Conservation (phyloP, 352 stramenopile species). For the Globisporangium takayamanum region DNA sequence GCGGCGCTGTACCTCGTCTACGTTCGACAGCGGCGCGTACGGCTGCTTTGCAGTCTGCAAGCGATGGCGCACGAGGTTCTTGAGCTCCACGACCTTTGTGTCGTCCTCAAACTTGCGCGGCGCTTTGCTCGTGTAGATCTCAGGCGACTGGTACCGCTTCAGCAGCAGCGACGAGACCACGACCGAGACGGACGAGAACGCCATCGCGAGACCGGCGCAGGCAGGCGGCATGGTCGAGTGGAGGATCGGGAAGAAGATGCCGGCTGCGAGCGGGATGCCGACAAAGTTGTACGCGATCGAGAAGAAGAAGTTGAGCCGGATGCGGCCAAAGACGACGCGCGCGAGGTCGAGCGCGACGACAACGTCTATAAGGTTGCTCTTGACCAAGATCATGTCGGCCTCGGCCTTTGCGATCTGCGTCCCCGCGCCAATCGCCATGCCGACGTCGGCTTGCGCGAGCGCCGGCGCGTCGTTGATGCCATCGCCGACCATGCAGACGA, state of each 20-base stretch:
- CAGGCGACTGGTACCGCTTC: constrained; percentile 63
- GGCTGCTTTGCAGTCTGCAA: constrained; percentile 48
- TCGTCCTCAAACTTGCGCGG: constrained; percentile 54
- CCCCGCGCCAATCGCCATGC: constrained; percentile 89
- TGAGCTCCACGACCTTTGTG: constrained; percentile 64
- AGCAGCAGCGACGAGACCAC: constrained; percentile 80
- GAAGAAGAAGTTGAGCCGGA: constrained; percentile 86
- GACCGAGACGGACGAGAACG: constrained; percentile 84
- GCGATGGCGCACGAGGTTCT: constrained; percentile 63
- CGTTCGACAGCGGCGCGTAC: constrained; percentile 64
- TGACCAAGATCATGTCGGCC: constrained; percentile 87
- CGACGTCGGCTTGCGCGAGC: constrained; percentile 88
- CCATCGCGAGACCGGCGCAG: constrained; percentile 82
- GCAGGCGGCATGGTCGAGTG: constrained; percentile 81
- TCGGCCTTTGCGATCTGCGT: constrained; percentile 87
- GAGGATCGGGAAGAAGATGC: constrained; percentile 79
- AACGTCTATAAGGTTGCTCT: constrained; percentile 78
- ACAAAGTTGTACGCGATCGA: constrained; percentile 85
- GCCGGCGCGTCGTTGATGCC: constrained; percentile 95
- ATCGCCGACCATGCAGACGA: constrained; percentile 92
- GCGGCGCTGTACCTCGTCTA: constrained; percentile 32
- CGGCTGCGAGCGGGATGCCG: constrained; percentile 77
- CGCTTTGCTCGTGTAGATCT: constrained; percentile 30
- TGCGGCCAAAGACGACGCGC: constrained; percentile 74
- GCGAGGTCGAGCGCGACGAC: constrained; percentile 78